A percentile compares a stretch with the other conserved stretches of the same genome.
Evolutionary conservation across 176 grass and related monocot genomes (phyloP).

Genomic region (Panicum miliaceum): DNA sequence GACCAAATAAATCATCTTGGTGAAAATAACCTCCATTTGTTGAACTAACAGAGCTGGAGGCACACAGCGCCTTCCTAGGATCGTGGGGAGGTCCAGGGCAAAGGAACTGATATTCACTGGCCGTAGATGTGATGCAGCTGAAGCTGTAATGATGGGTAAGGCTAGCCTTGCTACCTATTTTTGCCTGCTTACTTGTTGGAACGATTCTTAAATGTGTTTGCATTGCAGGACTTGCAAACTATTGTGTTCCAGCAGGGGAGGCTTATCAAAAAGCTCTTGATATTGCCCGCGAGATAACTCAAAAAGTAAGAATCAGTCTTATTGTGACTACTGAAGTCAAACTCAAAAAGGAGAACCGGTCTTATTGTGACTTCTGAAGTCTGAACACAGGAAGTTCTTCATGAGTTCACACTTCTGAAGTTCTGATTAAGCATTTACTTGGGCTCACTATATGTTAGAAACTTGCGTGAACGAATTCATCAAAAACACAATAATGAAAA

Average conservation of each 20-base stretch:
- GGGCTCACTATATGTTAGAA: neutral
- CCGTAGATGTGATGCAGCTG: constrained; percentile 56
- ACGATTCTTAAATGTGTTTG: neutral
- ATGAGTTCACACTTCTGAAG: neutral
- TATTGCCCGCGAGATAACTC: constrained; percentile 66
- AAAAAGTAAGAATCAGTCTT: constrained; percentile 54
- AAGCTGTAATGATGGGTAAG: constrained; percentile 75
- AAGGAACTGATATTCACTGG: constrained; percentile 88
- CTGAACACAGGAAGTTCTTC: neutral
- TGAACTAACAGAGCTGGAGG: constrained; percentile 73
- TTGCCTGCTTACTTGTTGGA: neutral
- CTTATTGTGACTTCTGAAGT: neutral
- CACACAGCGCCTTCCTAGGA: constrained; percentile 84
- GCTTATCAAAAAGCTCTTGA: constrained; percentile 69
- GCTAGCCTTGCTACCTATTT: neutral
- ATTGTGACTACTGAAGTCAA: neutral
- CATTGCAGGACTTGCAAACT: constrained; percentile 62
- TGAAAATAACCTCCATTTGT: constrained; percentile 42
- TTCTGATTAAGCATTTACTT: neutral
- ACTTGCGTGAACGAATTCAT: neutral
- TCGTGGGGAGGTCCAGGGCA: constrained; percentile 71
- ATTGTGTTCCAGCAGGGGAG: constrained; percentile 73
- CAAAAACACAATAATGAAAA: neutral
- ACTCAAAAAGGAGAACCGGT: constrained; percentile 57
- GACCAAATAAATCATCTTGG: constrained; percentile 17